Evolutionary conservation across 352 stramenopile species (phyloP).

Genomic region (Blastocystis hominis): DNA sequence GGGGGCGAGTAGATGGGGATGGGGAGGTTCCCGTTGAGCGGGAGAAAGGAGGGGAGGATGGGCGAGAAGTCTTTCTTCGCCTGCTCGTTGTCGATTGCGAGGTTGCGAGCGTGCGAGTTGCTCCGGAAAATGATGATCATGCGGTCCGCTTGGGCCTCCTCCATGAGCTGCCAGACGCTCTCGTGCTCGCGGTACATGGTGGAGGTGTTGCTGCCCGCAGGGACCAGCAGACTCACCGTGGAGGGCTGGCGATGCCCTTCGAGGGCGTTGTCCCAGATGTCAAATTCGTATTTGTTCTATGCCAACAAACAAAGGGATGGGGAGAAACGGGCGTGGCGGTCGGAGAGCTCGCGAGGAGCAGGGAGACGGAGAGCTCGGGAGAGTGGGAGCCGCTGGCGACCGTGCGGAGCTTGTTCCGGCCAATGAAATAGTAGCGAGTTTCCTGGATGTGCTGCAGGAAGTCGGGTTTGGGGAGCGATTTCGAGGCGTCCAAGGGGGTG

Average conservation of each 20-base stretch:
- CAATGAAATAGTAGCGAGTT: constrained; percentile 11
- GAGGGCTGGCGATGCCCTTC: not conserved
- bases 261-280: not conserved
- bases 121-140: constrained; percentile 4
- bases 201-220: not conserved
- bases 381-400: not conserved
- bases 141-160: not conserved
- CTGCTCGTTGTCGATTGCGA: not conserved
- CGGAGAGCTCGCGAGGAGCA: not conserved
- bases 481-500: not conserved
- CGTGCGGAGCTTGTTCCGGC: not conserved
- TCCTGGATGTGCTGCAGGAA: not conserved
- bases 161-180: constrained; percentile 9
- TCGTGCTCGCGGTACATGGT: not conserved
- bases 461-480: not conserved
- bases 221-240: not conserved
- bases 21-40: not conserved
- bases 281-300: constrained; percentile 41
- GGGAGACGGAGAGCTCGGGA: not conserved
- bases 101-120: not conserved
- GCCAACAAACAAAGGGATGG: not conserved
- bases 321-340: not conserved
- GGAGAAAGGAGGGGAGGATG: not conserved
- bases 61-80: not conserved
- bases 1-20: constrained; percentile 11